These are phyloP conservation scores for Anisodus tanguticus DNA, from an alignment of 257 asterid genomes.

Conservation along the genomic window DNA sequence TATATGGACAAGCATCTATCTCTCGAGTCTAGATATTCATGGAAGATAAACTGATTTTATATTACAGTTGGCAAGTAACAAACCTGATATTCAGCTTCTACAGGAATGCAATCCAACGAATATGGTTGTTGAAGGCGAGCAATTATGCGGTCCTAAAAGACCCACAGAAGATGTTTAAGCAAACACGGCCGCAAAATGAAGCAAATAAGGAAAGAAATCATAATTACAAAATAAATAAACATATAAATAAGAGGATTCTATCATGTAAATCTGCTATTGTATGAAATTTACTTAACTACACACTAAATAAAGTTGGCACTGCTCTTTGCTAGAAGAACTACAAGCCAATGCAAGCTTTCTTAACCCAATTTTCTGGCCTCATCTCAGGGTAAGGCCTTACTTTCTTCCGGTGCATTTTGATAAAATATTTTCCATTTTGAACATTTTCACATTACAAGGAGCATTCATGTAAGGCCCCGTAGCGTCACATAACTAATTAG, in stretches of 20 bases:
- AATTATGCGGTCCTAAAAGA: conserved; percentile 81
- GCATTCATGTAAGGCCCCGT: neutral
- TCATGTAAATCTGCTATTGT: neutral
- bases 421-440: neutral
- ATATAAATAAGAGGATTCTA: neutral
- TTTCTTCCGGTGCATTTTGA: neutral
- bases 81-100: conserved; percentile 98
- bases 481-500: neutral
- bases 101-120: conserved; percentile 97
- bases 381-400: neutral
- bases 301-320: neutral
- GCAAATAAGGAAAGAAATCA: neutral
- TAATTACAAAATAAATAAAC: neutral
- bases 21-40: neutral
- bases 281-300: neutral
- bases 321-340: neutral
- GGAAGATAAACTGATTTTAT: conserved; percentile 5
- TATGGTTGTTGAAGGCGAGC: conserved; percentile 99
- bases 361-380: neutral
- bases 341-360: neutral
- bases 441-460: neutral
- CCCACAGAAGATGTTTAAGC: neutral
- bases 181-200: neutral
- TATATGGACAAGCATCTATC: neutral
- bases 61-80: conserved; percentile 31